Percentiles rank a stretch among this genome's conserved stretches.
phyloP scores from a whole-genome alignment of 1,284 basidiomycete genomes.

The Pterulicium gracile region DNA sequence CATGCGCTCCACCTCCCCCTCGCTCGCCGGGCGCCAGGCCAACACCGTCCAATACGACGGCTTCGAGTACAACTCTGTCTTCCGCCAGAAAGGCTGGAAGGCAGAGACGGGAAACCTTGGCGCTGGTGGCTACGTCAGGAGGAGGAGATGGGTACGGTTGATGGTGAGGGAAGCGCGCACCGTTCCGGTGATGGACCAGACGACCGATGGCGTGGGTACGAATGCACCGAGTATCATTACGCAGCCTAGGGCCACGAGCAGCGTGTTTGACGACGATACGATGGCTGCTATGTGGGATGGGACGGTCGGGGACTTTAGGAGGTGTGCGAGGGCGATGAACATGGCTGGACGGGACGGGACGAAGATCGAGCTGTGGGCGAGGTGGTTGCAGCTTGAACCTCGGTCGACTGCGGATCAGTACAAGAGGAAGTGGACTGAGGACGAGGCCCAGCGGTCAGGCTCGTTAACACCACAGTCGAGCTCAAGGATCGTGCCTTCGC shows the following conservation, averaged over 20 bases:
- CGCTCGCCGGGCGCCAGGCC: not conserved
- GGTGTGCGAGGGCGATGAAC: constrained; percentile 42
- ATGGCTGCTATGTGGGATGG: constrained; percentile 28
- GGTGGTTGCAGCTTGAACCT: constrained; percentile 38
- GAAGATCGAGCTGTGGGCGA: constrained; percentile 61
- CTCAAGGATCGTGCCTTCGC: constrained; percentile 16
- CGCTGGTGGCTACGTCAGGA: constrained; percentile 60
- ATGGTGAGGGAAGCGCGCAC: constrained; percentile 43
- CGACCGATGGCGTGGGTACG: not conserved
- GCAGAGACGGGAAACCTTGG: constrained; percentile 45
- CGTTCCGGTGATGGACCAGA: not conserved
- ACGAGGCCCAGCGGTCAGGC: constrained; percentile 15
- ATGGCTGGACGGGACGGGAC: constrained; percentile 50
- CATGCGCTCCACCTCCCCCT: constrained; percentile 52
- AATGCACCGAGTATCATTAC: not conserved
- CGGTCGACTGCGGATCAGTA: constrained; percentile 9
- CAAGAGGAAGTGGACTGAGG: constrained; percentile 35
- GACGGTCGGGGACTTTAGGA: constrained; percentile 46
- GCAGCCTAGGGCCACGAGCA: not conserved
- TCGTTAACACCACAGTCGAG: not conserved
- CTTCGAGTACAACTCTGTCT: constrained; percentile 75
- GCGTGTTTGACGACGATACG: constrained; percentile 15
- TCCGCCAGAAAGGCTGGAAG: constrained; percentile 54
- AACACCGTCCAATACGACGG: constrained; percentile 72
- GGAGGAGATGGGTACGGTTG: constrained; percentile 67